Conservation (phyloP, 768 basidiomycete species). For the Hortiboletus campestris region DNA sequence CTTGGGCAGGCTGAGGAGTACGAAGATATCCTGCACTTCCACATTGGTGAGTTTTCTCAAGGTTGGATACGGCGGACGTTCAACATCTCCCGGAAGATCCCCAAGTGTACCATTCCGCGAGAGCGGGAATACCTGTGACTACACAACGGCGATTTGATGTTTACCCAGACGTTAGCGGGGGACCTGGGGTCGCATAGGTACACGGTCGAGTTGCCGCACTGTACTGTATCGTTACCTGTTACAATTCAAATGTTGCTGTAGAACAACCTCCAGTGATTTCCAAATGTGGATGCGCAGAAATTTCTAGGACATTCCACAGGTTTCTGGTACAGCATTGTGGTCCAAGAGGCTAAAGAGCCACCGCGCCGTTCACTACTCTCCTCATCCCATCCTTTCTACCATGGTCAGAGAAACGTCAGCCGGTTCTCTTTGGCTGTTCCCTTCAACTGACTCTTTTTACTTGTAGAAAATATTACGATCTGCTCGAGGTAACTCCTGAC, state of each 20-base stretch:
- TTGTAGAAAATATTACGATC: conserved; percentile 84
- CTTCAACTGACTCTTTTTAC: background rate
- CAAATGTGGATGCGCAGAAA: conserved; percentile 25
- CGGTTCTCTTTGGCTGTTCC: background rate
- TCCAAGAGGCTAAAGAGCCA: conserved; percentile 23
- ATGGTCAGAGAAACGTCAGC: conserved; percentile 73
- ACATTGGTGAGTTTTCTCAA: conserved; percentile 63
- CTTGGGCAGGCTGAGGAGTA: conserved; percentile 70
- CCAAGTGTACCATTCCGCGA: conserved; percentile 57
- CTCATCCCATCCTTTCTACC: conserved; percentile 17
- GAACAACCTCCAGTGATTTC: background rate
- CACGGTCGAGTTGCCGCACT: background rate
- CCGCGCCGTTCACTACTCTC: conserved; percentile 12
- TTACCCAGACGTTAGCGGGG: conserved; percentile 67
- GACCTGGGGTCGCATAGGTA: background rate
- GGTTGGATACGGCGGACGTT: background rate
- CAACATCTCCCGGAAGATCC: conserved; percentile 51
- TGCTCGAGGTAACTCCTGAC: conserved; percentile 78
- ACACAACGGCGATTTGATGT: conserved; percentile 90
- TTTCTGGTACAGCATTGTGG: conserved; percentile 35
- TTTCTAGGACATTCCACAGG: conserved; percentile 35
- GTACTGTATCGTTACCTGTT: background rate
- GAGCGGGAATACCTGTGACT: conserved; percentile 89
- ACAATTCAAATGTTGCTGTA: background rate
- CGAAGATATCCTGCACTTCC: conserved; percentile 75